Evolutionary conservation across 2,329 filamentous ascomycete species (phyloP), one percentile per base, ranked within the genome.

Genomic region (Aureobasidium lini): DNA sequence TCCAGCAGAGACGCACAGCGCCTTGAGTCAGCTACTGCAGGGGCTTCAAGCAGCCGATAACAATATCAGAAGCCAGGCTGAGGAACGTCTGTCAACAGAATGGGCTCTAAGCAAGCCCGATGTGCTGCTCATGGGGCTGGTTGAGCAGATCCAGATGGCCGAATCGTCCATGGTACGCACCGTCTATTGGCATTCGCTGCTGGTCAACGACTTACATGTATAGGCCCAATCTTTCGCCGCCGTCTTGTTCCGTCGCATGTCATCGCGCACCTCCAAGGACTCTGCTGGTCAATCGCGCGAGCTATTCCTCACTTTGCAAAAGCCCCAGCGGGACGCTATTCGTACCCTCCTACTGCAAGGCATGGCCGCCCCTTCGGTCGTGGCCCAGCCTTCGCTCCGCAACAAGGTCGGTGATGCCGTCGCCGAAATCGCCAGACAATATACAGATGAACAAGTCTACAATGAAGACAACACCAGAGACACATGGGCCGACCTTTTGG

Each of bases 391-490:
- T 62, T 79, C 83, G 40, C 89, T 96, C 48, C 83, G 94, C 68
- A 94, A 96, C 77, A 99, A 99, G 76, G 89, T 97, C 71, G 94
- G 92, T 67, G 94, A 99, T 75, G 91, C 93, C n/a, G 89, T 97
- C 63, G 94, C 94, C 28, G 94, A 99, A 75, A 81, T 99, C 62
- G 94, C 93, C 46, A 85, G 94, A 69, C 91, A 99, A 77, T 96
- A 96, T 75, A 88, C 89, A 46, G 94, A 97, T 68, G 90, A 88
- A 60, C 47, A 66, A 28, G 67, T 73, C 16, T 60, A 65, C 43
- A 62, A 60, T 49, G 57, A 65, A 23, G 69, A 71, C 58, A 67
- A 68, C 31, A 56, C 64, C 37, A 61, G 68, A 60, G 71, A 94
- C 63, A 80, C 85, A 71, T 99, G 94, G 94, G 86, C 89, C 46